Base-by-base conservation (phyloP, 2,329 filamentous ascomycete species). In the Parafenestella ontariensis region DNA sequence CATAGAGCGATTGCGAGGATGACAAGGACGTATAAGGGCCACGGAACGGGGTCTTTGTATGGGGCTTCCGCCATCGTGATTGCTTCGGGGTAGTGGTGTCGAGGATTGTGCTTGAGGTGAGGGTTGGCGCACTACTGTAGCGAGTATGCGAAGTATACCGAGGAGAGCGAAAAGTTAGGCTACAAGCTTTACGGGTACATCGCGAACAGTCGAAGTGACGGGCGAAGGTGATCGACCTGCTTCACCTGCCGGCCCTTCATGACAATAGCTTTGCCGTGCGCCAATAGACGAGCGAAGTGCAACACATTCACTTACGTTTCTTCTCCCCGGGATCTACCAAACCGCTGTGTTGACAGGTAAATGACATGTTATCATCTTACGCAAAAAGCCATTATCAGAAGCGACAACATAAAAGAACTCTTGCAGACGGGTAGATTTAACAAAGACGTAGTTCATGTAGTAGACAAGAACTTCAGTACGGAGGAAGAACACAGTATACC, bases 11-110 rank as follows among this genome's bases (percentile, higher is more conserved):
- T 36, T 1, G 44, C 48, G 29, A 72, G 29, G 24, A 58, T 24
- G 15, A 66, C 21, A 11, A 70, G 61, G 3, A 64, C 31, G 28
- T 62, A 65, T 3, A 62, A 43, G 4, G 62, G 50, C 4, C 21
- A 15, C 1, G 56, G 36, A 9, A 52, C 36, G 17, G 47, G 13
- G 8, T 17, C 31, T n/a, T 34, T 3, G 31, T 34, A 17, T 13
- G 28, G 28, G 9, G 3, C 3, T 13, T 31, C 11, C 11, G 28
- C 11, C 28, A 31, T 31, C 7, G 8, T 34, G 13, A n/a, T n/a
- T n/a, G n/a, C n/a, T n/a, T n/a, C n/a, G n/a, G n/a, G n/a, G n/a
- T n/a, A n/a, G n/a, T n/a, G 31, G 9, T 17, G 17, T 34, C 5
- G 13, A 6, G 31, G 31, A 13, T 34, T n/a, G 13, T n/a, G 31